Evolutionary conservation across 768 basidiomycete genomes (phyloP).

Genomic region (Hericium erinaceus): DNA sequence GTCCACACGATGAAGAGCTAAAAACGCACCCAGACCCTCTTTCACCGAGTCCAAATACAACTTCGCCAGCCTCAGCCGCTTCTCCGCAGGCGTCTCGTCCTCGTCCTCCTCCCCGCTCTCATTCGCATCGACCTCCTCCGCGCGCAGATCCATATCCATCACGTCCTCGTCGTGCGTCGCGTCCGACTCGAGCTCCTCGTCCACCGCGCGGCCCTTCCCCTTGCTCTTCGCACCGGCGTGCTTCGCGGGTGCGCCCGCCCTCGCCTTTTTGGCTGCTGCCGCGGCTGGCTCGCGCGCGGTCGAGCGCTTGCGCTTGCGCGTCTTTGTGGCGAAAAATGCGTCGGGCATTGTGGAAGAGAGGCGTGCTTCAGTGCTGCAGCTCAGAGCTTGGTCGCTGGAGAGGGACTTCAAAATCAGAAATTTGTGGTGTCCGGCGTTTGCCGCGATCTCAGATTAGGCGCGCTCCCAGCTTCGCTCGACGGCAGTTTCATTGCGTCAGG

Average conservation of each 20-base stretch:
- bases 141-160: constrained; percentile 69
- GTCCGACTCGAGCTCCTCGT: constrained; percentile 67
- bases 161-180: constrained; percentile 38
- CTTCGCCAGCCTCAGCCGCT: constrained; percentile 83
- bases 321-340: constrained; percentile 67
- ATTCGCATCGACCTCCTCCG: constrained; percentile 41
- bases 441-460: neutral
- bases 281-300: constrained; percentile 24
- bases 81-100: constrained; percentile 88
- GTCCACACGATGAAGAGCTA: neutral
- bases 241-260: constrained; percentile 16
- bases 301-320: constrained; percentile 53
- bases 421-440: neutral
- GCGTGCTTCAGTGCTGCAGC: neutral
- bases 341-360: constrained; percentile 53
- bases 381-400: neutral
- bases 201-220: constrained; percentile 13
- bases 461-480: neutral
- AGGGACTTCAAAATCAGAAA: neutral
- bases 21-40: constrained; percentile 49
- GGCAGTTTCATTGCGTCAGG: neutral
- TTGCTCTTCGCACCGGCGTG: constrained; percentile 10
- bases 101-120: constrained; percentile 78
- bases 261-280: constrained; percentile 21
- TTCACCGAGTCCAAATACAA: constrained; percentile 83